Evolutionary conservation across 2,329 filamentous ascomycete species (phyloP), one percentile per base, ranked within the genome.

Genomic region (Colletotrichum costaricense): DNA sequence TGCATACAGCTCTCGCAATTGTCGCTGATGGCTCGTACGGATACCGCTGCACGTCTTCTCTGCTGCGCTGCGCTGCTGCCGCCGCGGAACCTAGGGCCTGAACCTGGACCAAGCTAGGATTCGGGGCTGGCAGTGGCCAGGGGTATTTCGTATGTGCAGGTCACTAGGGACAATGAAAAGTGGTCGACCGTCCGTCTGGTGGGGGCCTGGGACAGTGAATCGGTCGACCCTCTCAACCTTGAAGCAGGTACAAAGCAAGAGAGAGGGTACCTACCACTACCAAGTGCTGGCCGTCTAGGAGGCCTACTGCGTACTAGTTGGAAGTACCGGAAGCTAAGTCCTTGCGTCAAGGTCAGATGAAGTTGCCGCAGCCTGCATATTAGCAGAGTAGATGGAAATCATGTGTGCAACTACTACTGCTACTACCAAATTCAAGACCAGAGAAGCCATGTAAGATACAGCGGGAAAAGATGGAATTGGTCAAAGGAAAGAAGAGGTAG

Each of bases 321-420:
- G 42, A 63, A 35, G 28, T 63, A 54, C 60, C 60, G 60, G 22
- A 63, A 52, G 42, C 46, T 42, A 54, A 69, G 69, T 42, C 54
- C 58, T 69, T 63, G 69, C 66, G 65, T 72, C 64, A 14, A 63
- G 69, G 69, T 72, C 69, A 59, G 69, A 72, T 64, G 58, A 72
- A 72, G 52, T 72, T 72, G 66, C 65, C 57, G 63, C 54, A 64
- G 24, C 38, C 42, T 49, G 42, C 42, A 49, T 49, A n/a, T 11
- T 19, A 19, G 38, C 19, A 22, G 42, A 42, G 38, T 42, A 42
- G 56, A 63, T 56, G 30, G 69, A 68, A 72, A 49, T 19, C n/a
- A 66, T 49, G 35, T 72, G 64, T 72, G 64, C 63, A 72, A 68
- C 56, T 28, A 68, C 56, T 35, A 12, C 33, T 35, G 33, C 33